Evolutionary conservation across 169 alveolate genomes (phyloP).

Genomic region (Plasmodium inui): DNA sequence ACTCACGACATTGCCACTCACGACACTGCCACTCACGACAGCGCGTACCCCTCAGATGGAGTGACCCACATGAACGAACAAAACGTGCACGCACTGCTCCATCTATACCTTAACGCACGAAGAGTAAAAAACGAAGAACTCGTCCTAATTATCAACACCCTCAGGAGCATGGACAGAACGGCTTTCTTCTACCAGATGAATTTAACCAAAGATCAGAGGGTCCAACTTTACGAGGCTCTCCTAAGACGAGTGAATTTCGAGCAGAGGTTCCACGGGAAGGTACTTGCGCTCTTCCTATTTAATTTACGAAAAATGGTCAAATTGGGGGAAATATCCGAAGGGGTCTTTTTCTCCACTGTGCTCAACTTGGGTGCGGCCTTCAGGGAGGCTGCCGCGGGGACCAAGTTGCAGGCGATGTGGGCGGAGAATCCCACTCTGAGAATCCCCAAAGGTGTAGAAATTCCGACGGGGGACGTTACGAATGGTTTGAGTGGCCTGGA

Average conservation of each 20-base stretch:
- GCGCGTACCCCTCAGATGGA: background rate
- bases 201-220: conserved; percentile 10
- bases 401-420: background rate
- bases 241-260: conserved; percentile 13
- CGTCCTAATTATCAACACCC: conserved; percentile 8
- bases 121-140: conserved; percentile 22
- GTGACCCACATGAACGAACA: conserved; percentile 16
- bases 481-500: background rate
- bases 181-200: conserved; percentile 28
- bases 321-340: conserved; percentile 10
- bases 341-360: background rate
- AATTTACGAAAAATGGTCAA: conserved; percentile 13
- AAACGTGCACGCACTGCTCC: conserved; percentile 21
- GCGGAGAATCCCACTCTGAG: too few relatives aligned
- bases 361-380: background rate
- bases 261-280: background rate
- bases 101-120: conserved; percentile 8
- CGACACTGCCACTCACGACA: too few relatives aligned
- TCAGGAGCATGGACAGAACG: background rate
- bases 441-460: background rate
- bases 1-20: background rate
- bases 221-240: conserved; percentile 10
- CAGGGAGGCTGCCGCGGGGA: background rate
- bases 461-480: background rate
- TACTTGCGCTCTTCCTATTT: conserved; percentile 28